phyloP scores from a whole-genome alignment of 2,329 filamentous ascomycete genomes.

The Aspergillus quadrilineatus region DNA sequence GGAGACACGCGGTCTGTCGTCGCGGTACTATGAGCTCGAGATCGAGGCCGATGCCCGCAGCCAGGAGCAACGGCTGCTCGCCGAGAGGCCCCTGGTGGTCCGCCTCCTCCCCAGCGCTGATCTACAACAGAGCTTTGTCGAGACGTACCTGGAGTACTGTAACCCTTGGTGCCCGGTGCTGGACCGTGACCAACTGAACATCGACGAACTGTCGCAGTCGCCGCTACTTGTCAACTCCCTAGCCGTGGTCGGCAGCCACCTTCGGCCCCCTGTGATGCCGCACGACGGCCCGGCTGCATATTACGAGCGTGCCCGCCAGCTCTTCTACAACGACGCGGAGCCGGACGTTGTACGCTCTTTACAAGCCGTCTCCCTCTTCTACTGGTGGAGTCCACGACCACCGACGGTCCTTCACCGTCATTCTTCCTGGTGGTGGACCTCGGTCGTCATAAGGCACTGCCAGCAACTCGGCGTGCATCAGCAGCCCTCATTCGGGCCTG shows the following conservation, averaged over 20 bases:
- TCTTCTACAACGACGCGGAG: conserved; percentile 46
- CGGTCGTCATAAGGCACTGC: conserved; percentile 44
- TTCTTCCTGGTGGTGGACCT: conserved; percentile 50
- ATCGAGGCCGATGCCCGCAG: conserved; percentile 13
- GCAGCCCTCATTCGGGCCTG: conserved; percentile 31
- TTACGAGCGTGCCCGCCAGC: conserved; percentile 41
- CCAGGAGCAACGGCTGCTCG: conserved; percentile 9
- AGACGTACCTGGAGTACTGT: conserved; percentile 16
- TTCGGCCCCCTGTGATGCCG: conserved; percentile 44
- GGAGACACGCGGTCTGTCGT: conserved; percentile 5
- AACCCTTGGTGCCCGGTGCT: conserved; percentile 14
- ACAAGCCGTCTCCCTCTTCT: conserved; percentile 43
- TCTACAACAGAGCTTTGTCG: conserved; percentile 16
- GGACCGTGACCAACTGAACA: conserved; percentile 6
- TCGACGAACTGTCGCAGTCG: conserved; percentile 6
- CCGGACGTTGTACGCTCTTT: conserved; percentile 37
- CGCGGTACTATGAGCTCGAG: conserved; percentile 14
- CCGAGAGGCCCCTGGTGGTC: neutral
- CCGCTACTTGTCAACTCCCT: conserved; percentile 29
- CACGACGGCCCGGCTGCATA: conserved; percentile 42
- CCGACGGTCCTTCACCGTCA: conserved; percentile 42
- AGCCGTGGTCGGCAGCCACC: conserved; percentile 42
- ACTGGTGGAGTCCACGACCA: conserved; percentile 46
- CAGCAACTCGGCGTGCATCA: conserved; percentile 49
- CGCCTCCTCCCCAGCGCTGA: conserved; percentile 10